Evolutionary conservation across 106 monocot genomes (phyloP), one percentile per base, ranked within the genome.

Genomic region (Posidonia australis): DNA sequence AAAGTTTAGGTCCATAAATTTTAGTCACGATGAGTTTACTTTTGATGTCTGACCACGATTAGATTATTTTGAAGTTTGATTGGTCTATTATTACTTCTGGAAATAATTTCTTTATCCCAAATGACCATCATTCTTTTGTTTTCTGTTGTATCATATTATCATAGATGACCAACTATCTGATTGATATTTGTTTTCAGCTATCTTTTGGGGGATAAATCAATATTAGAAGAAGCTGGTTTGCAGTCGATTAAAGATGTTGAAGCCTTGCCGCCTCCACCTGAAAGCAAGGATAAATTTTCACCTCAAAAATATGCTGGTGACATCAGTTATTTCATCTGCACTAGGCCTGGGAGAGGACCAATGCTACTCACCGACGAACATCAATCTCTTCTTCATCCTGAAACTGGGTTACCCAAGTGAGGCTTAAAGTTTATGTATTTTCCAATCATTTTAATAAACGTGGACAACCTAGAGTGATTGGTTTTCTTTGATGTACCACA

Each of bases 281-380:
- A 90, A 78, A 64, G 16, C 24, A 81, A 81, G 46, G 79, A 72
- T 46, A 82, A 78, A 60, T 16, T 16, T 51, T 44, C 72, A 22
- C 13, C n/a, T 59, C 77, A 82, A 64, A 96, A 64, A 72, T 79
- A 60, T 68, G 31, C 70, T 9, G 90, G 96, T 4, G 84, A 87
- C 44, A 69, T 98, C 36, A 98, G 83, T 70, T 98, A 98, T 72
- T 98, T 90, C 54, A 90, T 98, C 56, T 98, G 96, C 77, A 98
- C 90, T 20, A 82, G 77, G 61, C 49, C 81, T 67, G 96, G 96
- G 21, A 79, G 64, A 63, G 90, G 90, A 22, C 84, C 90, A 3
- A 69, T 59, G 19, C n/a, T 90, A 64, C 78, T 98, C 0, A 2
- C 51, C 7, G 83, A 83, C 23, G 80, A 86, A 63, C 75, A 77